A percentile compares a stretch with the other conserved stretches of the same genome.
These are phyloP conservation scores for Fistulinella prunicolor DNA, from an alignment of 768 basidiomycete species.

Conservation along the genomic window DNA sequence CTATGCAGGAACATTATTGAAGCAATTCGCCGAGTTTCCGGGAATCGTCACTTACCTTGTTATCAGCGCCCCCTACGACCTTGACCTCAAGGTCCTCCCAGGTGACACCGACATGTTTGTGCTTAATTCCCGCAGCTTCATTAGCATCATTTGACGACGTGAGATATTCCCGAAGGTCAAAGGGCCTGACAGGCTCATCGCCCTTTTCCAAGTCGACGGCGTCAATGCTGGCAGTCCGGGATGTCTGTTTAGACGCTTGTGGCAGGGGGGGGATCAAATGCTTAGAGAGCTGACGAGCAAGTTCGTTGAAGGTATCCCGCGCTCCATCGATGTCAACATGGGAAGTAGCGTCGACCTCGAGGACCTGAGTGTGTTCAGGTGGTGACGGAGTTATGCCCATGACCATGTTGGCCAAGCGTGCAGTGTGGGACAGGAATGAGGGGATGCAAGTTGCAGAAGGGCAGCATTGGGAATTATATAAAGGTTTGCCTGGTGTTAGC, in stretches of 20 bases:
- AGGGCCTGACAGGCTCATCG: conserved; percentile 33
- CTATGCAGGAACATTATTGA: conserved; percentile 20
- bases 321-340: conserved; percentile 52
- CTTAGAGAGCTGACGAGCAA: conserved; percentile 39
- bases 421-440: not conserved
- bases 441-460: not conserved
- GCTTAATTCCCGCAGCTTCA: conserved; percentile 61
- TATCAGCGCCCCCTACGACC: conserved; percentile 51
- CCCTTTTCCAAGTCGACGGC: conserved; percentile 43
- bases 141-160: conserved; percentile 64
- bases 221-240: conserved; percentile 24
- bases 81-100: conserved; percentile 70
- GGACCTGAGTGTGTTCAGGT: conserved; percentile 17
- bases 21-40: not conserved
- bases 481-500: conserved; percentile 1
- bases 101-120: conserved; percentile 73
- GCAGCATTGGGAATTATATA: conserved; percentile 13
- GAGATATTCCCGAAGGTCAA: conserved; percentile 69
- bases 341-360: conserved; percentile 20
- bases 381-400: not conserved
- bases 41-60: conserved; percentile 44
- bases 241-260: conserved; percentile 17
- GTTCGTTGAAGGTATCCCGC: conserved; percentile 53
- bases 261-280: conserved; percentile 1
- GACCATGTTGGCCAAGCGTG: conserved; percentile 8